Conservation (phyloP, 75 land plant species). For the Picea sitchensis region DNA sequence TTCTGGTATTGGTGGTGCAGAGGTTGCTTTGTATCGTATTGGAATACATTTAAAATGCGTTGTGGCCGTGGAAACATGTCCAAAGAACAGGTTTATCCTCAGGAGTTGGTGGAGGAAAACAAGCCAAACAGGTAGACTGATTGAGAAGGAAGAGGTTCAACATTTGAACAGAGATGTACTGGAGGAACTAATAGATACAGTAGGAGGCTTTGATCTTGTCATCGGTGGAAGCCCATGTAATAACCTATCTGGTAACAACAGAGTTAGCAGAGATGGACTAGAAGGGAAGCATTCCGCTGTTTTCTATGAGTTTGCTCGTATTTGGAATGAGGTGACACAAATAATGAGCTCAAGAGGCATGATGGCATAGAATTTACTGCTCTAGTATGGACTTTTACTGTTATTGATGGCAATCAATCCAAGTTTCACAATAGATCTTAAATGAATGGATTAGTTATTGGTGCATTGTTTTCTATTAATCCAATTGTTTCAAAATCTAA, state of each 20-base stretch:
- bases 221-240: constrained; percentile 94
- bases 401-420: neutral
- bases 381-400: neutral
- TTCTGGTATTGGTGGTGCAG: constrained; percentile 50
- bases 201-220: constrained; percentile 81
- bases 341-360: constrained; percentile 29
- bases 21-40: constrained; percentile 31
- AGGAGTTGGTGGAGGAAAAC: constrained; percentile 84
- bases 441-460: neutral
- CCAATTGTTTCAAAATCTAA: neutral
- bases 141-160: constrained; percentile 60
- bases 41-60: constrained; percentile 32
- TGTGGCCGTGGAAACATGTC: constrained; percentile 29
- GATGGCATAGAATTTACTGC: constrained; percentile 13
- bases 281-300: constrained; percentile 64
- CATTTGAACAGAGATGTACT: constrained; percentile 32
- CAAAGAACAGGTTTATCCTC: constrained; percentile 47
- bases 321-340: constrained; percentile 54
- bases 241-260: constrained; percentile 79
- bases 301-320: constrained; percentile 79
- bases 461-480: neutral
- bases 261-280: constrained; percentile 65
- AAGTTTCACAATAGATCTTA: neutral
- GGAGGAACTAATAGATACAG: constrained; percentile 26
- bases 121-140: constrained; percentile 58